Base-by-base conservation (phyloP, 2,329 filamentous ascomycete species). In the Pyricularia grisea region DNA sequence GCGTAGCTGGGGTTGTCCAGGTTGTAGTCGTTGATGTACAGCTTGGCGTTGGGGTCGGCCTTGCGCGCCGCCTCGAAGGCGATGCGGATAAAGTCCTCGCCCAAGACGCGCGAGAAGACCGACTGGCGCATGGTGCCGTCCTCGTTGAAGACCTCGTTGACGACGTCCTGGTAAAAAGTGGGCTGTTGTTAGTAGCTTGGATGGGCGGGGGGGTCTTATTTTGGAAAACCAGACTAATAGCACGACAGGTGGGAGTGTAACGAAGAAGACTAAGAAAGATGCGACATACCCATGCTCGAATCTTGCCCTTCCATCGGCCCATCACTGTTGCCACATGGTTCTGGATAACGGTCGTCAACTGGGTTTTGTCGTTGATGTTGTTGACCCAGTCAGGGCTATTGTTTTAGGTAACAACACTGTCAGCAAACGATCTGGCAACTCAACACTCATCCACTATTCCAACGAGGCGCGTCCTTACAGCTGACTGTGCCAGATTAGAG, bases 21-120 rank as follows among this genome's bases (percentile, higher is more conserved):
- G 80, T 90, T 91, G 79, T 84, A 87, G 77, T 93, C 90, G 78
- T 93, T 93, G 79, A 92, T 91, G 81, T 91, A 93, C 58, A 93
- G 82, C 78, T 89, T 90, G 2, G 88, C 89, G 69, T 78, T 74
- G 2, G 90, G 88, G 76, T 92, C 90, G 17, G 88, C 89, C 10
- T 82, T 82, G 67, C 86, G 84, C 25, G 91, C 90, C 12, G 90
- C 86, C 68, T 85, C 82, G 79, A 92, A 93, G 50, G 90, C 90
- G 73, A 91, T 89, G 27, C 82, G 81, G 68, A 93, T 86, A 74
- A 90, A 92, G 76, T 85, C 84, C 79, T 92, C 89, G 64, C 90
- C 90, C 4, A 92, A 83, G 2, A 92, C 86, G 30, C 85, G 82
- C 73, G 82, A 89, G 80, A 91, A 92, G 73, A 91, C 87, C 11